These are phyloP conservation scores for Fusarium domesticum DNA, from an alignment of 2,329 filamentous ascomycete species.

Conservation along the genomic window DNA sequence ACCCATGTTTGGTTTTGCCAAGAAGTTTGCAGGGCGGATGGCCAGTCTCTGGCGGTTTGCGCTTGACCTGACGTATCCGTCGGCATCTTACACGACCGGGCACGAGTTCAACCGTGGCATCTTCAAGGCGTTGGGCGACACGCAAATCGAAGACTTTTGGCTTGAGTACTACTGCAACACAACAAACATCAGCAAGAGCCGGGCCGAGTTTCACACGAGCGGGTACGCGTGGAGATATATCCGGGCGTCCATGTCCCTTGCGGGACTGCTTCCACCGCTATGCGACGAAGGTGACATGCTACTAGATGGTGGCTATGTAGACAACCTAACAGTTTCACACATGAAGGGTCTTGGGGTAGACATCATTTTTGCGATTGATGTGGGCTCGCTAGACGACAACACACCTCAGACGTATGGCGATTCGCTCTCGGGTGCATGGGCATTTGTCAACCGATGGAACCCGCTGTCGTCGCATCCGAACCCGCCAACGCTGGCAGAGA, in stretches of 20 bases:
- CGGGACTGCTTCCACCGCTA: slow-evolving; percentile 85
- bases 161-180: slow-evolving; percentile 99
- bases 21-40: slow-evolving; percentile 99
- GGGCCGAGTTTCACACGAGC: slow-evolving; percentile 88
- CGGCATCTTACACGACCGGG: slow-evolving; percentile 93
- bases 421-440: slow-evolving; percentile 92
- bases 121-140: slow-evolving; percentile 96
- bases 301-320: slow-evolving; percentile 92
- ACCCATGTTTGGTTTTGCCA: slow-evolving; percentile 92
- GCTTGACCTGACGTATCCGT: slow-evolving; percentile 91
- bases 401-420: slow-evolving; percentile 92
- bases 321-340: slow-evolving; percentile 93
- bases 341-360: slow-evolving; percentile 95
- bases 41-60: slow-evolving; percentile 99
- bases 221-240: slow-evolving; percentile 98
- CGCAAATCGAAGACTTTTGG: slow-evolving; percentile 99
- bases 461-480: slow-evolving; percentile 87
- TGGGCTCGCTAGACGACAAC: slow-evolving; percentile 87
- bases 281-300: slow-evolving; percentile 98
- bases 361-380: slow-evolving; percentile 92
- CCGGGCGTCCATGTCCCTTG: slow-evolving; percentile 92
- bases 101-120: slow-evolving; percentile 99
- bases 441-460: slow-evolving; percentile 94
- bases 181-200: slow-evolving; percentile 94
- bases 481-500: slow-evolving; percentile 90